Evolutionary conservation across 257 asterid genomes (phyloP), one percentile per base, ranked within the genome.

Genomic region (Penstemon barbatus): DNA sequence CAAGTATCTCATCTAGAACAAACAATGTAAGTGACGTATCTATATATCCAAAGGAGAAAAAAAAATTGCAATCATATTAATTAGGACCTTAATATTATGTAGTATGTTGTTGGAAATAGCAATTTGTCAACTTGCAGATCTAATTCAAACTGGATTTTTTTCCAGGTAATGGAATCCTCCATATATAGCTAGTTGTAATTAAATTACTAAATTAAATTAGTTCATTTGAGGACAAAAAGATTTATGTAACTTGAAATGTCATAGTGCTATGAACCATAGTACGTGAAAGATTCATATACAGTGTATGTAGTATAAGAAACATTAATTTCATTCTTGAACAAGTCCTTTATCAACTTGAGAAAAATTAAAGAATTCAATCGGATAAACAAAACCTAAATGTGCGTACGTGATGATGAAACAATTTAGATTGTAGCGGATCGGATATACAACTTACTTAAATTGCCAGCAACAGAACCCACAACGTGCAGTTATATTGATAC

Each of bases 281-380:
- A 37, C 37, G 18, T n/a, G 52, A 39, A 57, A 58, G 40, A 12
- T 67, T 42, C 78, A 8, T 41, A 11, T 74, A 74, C 81, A 80
- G 19, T 78, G 79, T 48, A 76, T 65, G 77, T 66, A 53, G 77
- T 62, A 68, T 51, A 61, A 60, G 57, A 72, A 39, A 57, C 69
- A 36, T 55, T 25, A 25, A 25, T 9, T 4, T 13, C 6, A 43
- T 76, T 66, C 74, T 48, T 59, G 66, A 38, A 42, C 37, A 57
- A 51, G 12, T 48, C 55, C 12, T 49, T 49, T 33, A 15, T 43
- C 68, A 62, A 68, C 62, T 61, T 64, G 33, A 0, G 9, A 12
- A 55, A 46, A 43, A 15, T 15, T 15, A 15, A 63, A 63, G 25
- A 25, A 50, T 52, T 56, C 69, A 25, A 25, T 25, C 1, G 49